Base-by-base conservation (phyloP, 2,329 filamentous ascomycete species). In the Calonectria honghensis region DNA sequence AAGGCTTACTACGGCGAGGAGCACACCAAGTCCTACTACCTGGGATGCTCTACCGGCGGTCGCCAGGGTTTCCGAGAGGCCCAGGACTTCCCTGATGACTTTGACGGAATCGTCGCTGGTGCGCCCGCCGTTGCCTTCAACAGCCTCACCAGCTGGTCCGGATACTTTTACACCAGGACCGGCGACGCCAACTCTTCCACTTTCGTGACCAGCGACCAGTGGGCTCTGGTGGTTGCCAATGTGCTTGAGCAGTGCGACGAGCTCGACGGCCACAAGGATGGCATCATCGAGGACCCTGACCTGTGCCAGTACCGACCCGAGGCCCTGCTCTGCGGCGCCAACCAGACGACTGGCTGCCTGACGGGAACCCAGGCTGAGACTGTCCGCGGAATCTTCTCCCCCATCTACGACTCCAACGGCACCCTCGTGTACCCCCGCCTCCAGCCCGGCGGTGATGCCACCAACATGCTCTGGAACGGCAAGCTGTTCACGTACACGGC, bases 21-120 rank as follows among this genome's bases (percentile, higher is more conserved):
- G 0, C 81, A 85, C 2, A 82, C 83, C 4, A 88, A 88, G 75
- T 87, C 86, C 2, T 93, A 92, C 82, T 92, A 89, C 77, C 81
- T 88, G 5, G 91, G 91, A 32, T 92, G 91, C 80, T 92, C 90
- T 0, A 89, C 90, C 0, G 91, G 91, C n/a, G 91, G 91, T 0
- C 85, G 91, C 0, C 89, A 92, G 82, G 91, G 90, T 9, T 84
- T 91, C 48, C 89, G 89, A 73, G 86, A 88, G 31, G 86, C 89
- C 0, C 87, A 92, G 79, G 79, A 84, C 31, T 91, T 88, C 76
- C 90, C 91, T 0, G 84, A 88, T 0, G 90, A 91, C 75, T 92
- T 91, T 72, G 90, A 92, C 73, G 87, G 88, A 37, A 83, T 85
- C 2, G 82, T 87, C 2, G 83, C 85, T 11, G 87, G 87, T 18